Evolutionary conservation across 2,329 filamentous ascomycete species (phyloP), one percentile per base, ranked within the genome.

Genomic region (Neonectria ditissima): DNA sequence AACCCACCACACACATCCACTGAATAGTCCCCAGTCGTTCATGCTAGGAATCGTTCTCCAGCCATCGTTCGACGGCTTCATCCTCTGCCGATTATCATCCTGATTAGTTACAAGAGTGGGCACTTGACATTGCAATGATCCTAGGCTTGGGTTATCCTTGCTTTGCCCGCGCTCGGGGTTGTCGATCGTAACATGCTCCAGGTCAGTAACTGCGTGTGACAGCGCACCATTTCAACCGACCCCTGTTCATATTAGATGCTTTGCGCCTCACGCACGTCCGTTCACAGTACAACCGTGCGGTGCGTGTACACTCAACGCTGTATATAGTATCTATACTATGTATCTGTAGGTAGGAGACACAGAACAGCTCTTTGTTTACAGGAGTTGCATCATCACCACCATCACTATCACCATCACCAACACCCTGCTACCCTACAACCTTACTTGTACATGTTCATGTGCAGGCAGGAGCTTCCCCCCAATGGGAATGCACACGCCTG

Each of bases 101-200:
- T 30, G 26, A 30, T 26, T 48, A 6, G 20, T 10, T 24, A 2
- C 34, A 20, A 13, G 20, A n/a, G 47, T 44, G 32, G 30, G 30
- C 30, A 51, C n/a, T 10, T 18, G 4, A n/a, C 24, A 30, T 3
- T n/a, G 26, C 26, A 39, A 39, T 32, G 28, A 18, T 20, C 44
- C 45, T 14, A 28, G 32, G 18, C 55, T 51, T 43, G 55, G 47
- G 32, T 6, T 26, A 52, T 52, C 39, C 48, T 53, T 47, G 48
- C 48, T 44, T 28, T 34, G 55, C 44, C 50, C 47, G 6, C 41
- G 39, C 47, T 52, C 50, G 50, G 39, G 16, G 43, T 18, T 59
- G 56, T 59, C 56, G 56, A 59, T 59, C 56, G 44, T 11, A 39
- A 30, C 43, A 47, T 53, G 39, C 24, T 53, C 22, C 28, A 26